phyloP scores from a whole-genome alignment of 2,329 filamentous ascomycete species.

The Neurospora sp. region DNA sequence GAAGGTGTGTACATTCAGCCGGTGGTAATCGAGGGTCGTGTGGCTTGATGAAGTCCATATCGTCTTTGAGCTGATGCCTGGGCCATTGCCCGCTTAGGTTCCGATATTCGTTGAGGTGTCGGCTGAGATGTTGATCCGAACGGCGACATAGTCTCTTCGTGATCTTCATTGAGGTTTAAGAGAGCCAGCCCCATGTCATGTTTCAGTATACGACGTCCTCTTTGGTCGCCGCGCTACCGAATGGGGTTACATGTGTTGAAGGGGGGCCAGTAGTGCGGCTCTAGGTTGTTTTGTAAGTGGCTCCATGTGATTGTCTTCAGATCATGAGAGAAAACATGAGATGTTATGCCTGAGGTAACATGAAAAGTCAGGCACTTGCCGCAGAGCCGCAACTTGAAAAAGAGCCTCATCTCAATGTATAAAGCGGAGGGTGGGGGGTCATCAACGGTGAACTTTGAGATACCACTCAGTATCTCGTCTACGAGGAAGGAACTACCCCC shows the following conservation, averaged over 20 bases:
- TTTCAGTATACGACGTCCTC: not conserved
- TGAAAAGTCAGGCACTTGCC: not conserved
- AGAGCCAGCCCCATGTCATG: not conserved
- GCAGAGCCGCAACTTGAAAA: not conserved
- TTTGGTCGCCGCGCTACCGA: not conserved
- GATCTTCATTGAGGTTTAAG: not conserved
- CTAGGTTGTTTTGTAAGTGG: not conserved
- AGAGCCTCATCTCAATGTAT: not conserved
- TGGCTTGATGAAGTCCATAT: not conserved
- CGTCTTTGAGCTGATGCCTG: not conserved
- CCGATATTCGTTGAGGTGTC: not conserved
- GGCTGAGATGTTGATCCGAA: not conserved
- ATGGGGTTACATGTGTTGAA: not conserved
- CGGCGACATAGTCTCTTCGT: not conserved
- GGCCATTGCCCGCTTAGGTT: not conserved
- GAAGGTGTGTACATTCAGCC: not conserved
- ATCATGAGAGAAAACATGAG: not conserved
- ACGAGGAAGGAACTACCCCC: not conserved
- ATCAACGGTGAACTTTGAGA: not conserved
- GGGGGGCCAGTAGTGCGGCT: not conserved
- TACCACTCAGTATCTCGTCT: not conserved
- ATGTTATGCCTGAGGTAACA: not conserved
- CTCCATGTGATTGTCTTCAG: not conserved
- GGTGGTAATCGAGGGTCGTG: not conserved
- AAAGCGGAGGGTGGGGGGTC: not conserved